Evolutionary conservation across 257 asterid genomes (phyloP), one percentile per base, ranked within the genome.

Genomic region (Nicotiana attenuata): DNA sequence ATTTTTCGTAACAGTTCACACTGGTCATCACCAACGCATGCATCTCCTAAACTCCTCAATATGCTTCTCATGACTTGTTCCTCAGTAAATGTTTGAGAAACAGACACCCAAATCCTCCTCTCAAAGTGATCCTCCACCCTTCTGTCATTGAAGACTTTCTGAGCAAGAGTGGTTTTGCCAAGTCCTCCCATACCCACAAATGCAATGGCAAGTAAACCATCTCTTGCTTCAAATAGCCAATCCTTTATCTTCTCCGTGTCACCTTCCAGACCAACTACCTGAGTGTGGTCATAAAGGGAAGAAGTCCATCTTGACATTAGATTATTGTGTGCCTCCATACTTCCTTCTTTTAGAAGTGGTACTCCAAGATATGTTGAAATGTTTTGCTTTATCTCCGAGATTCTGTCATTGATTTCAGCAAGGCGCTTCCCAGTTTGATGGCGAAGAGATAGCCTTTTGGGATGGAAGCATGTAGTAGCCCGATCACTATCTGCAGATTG

Each of bases 141-240:
- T 63, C 68, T 77, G 20, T 83, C 87, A 61, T 86, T 81, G 50
- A 83, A 86, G 17, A 86, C 85, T 59, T 83, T 71, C 65, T 83
- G 89, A 19, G 89, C 83, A 76, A 86, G 63, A 22, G 87, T 83
- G 65, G 89, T 83, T 82, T 86, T 86, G 5, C 89, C 89, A 26
- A 86, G 35, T 29, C 87, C 89, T 9, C 89, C 89, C 87, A 86
- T 86, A 11, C 89, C 89, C 33, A 86, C 89, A 69, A 86, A 77
- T 31, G 87, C 89, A 78, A 83, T 83, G 55, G 85, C 77, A 61
- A 86, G 84, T 53, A 86, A 81, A 57, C 82, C 84, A 65, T 83
- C 83, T 26, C 77, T 77, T 77, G 85, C 83, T 78, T 79, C 84
- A 57, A 38, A 77, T 55, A 83, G 76, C 87, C 89, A 86, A 56